Evolutionary conservation across 768 basidiomycete genomes (phyloP).

Genomic region (Psilocybe cyanescens): DNA sequence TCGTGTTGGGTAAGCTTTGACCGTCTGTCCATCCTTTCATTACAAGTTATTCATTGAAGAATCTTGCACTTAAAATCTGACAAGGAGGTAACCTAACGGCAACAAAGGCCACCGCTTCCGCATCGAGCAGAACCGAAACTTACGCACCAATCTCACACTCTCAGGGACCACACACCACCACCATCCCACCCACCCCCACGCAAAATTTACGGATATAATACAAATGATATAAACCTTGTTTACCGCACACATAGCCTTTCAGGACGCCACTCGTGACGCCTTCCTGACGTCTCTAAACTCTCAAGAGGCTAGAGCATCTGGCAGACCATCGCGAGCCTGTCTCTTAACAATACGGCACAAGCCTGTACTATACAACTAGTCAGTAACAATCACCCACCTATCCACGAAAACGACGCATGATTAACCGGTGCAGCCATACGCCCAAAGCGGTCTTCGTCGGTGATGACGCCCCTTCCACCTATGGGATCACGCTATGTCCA

Average conservation of each 20-base stretch:
- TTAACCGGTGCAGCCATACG: background rate
- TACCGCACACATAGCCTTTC: background rate
- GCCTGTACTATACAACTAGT: background rate
- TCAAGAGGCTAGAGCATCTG: background rate
- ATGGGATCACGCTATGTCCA: background rate
- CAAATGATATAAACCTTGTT: background rate
- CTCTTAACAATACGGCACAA: background rate
- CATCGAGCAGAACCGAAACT: conserved; percentile 13
- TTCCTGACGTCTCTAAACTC: background rate
- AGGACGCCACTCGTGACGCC: background rate
- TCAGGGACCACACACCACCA: background rate
- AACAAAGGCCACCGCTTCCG: conserved; percentile 16
- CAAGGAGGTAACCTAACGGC: conserved; percentile 8
- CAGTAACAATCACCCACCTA: background rate
- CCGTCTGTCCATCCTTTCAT: background rate
- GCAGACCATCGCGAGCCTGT: background rate
- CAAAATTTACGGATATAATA: background rate
- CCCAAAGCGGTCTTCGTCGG: background rate
- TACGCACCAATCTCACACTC: background rate
- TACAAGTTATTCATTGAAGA: background rate
- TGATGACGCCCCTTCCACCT: background rate
- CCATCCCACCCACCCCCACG: background rate
- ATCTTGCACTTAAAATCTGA: conserved; percentile 2
- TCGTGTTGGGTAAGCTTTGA: background rate
- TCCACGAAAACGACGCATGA: background rate